Base-by-base conservation (phyloP, 345 rosid genomes). In the Rhizophora mangle region DNA sequence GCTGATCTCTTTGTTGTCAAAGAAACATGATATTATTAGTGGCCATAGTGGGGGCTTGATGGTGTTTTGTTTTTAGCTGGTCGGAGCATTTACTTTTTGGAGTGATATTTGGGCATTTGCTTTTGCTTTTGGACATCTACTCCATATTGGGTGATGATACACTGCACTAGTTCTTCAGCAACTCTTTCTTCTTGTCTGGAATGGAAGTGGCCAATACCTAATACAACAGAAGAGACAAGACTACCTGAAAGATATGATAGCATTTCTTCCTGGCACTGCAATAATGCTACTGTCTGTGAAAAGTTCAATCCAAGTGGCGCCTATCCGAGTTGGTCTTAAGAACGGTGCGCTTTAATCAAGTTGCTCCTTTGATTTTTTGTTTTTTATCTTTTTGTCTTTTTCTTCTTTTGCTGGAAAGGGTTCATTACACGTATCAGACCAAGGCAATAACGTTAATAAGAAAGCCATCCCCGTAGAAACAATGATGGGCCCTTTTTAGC, bases 171-270 rank as follows among this genome's bases (percentile, higher is more conserved):
- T 47, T 46, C 46, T 39, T 6, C 46, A 37, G 55, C 57, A 22
- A 16, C 24, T 55, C 54, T 16, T 47, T 36, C 19, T 47, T 56
- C 59, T 51, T 68, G 81, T 80, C 81, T 58, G 73, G 46, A 67
- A 60, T 52, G 68, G 57, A 64, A 64, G 29, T 29, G 71, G 74
- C 72, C 56, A 61, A 24, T 67, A 54, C 78, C 30, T 7, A 63
- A 70, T 31, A 47, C 53, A 75, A 62, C 9, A 29, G 8, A 6
- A 54, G 39, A 47, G 74, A 69, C 66, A 71, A n/a, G 32, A 69
- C 16, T 60, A 63, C 43, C 56, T 60, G 46, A 56, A n/a, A 64
- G 46, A n/a, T 19, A 43, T 61, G 70, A 66, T 59, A 4, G 7
- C 58, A 20, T 67, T 64, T 31, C 46, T 46, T 52, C 61, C 62